A percentile compares a stretch with the other conserved stretches of the same genome.
phyloP scores from a whole-genome alignment of 306 rosid species.

The Sechiopsis laciniata region DNA sequence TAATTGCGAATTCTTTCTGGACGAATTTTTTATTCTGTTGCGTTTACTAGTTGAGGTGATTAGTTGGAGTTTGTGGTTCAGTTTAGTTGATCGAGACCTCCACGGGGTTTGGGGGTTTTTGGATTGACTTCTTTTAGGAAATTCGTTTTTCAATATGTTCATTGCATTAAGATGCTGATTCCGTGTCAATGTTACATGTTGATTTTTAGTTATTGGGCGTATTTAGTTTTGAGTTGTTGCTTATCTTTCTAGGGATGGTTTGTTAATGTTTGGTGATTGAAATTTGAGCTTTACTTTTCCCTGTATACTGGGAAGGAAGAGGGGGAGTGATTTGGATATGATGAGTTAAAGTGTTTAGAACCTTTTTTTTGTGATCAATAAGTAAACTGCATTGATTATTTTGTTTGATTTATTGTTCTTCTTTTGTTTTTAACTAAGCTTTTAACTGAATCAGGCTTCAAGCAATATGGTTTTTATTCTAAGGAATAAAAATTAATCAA shows the following conservation, averaged over 20 bases:
- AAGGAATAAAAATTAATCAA: too few species aligned
- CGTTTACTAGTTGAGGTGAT: not conserved
- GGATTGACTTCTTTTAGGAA: not conserved
- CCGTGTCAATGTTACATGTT: not conserved
- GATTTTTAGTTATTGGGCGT: too few species aligned
- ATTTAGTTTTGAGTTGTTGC: not conserved
- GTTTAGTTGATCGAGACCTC: not conserved
- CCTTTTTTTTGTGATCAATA: not conserved
- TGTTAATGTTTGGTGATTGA: not conserved
- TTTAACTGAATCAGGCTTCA: too few species aligned
- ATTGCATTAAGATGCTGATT: not conserved
- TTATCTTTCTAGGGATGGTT: not conserved
- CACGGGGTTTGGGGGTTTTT: not conserved
- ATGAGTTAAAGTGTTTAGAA: not conserved
- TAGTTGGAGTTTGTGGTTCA: constrained; percentile 2
- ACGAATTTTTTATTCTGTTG: not conserved
- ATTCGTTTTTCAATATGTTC: not conserved
- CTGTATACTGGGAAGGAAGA: not conserved
- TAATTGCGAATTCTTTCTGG: not conserved
- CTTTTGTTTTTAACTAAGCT: too few species aligned
- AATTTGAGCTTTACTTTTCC: not conserved
- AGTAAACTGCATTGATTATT: not conserved
- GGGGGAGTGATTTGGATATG: not conserved
- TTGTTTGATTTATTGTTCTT: not conserved
- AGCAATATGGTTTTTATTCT: too few species aligned